A percentile compares a stretch with the other conserved stretches of the same genome.
Conservation (phyloP, 306 rosid genomes). For the Prunus kanzakura region DNA sequence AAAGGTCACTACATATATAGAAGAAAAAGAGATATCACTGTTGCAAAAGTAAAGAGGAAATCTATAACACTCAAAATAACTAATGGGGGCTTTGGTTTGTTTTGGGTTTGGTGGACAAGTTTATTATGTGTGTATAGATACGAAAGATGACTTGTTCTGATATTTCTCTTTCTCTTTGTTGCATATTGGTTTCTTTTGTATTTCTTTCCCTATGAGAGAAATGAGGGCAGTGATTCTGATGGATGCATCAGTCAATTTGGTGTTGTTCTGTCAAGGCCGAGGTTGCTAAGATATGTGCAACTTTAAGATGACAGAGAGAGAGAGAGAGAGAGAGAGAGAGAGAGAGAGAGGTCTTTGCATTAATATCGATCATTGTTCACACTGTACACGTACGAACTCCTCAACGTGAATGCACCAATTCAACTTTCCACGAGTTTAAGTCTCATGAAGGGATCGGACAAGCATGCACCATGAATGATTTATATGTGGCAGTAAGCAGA, state of each 20-base stretch:
- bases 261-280: conserved; percentile 95
- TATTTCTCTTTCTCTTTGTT: not conserved
- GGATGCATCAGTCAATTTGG: conserved; percentile 76
- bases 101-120: not conserved
- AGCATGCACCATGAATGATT: not conserved
- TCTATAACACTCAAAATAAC: conserved; percentile 21
- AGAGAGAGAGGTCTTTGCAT: not conserved
- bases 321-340: conserved; percentile 7
- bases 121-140: too few relatives aligned
- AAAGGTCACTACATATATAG: not conserved
- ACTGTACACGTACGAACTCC: not conserved
- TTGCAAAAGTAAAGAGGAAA: not conserved
- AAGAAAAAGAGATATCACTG: conserved; percentile 4
- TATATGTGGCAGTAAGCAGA: not conserved
- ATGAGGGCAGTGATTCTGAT: conserved; percentile 47
- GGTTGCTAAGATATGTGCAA: conserved; percentile 56
- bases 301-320: not conserved
- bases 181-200: not conserved
- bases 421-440: conserved; percentile 17
- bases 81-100: not conserved
- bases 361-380: conserved; percentile 1
- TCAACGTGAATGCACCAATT: conserved; percentile 16
- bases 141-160: too few relatives aligned
- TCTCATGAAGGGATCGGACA: not conserved
- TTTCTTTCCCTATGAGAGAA: conserved; percentile 17